Percentiles rank a stretch among this genome's conserved stretches.
Conservation (phyloP, 1,139 yeast genomes). For the Insectozyma bohioensis region DNA sequence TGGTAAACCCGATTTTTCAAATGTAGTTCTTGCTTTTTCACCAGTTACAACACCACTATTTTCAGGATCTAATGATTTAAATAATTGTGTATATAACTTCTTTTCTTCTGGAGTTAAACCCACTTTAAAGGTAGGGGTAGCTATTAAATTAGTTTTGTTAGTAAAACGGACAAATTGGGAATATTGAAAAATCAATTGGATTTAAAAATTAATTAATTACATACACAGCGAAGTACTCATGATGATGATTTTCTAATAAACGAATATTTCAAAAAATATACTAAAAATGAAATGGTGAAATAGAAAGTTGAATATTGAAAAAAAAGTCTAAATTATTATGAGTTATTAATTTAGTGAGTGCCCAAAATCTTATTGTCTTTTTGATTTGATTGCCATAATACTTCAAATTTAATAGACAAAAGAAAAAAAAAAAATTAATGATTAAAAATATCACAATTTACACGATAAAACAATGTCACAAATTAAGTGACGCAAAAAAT, state of each 20-base stretch:
- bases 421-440: no score
- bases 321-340: no score
- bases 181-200: no score
- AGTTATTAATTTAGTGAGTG: no score
- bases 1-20: conserved; percentile 84
- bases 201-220: conserved; percentile 12
- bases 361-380: no score
- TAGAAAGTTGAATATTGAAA: no score
- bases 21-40: conserved; percentile 78
- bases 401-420: no score
- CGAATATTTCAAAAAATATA: no score
- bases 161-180: conserved; percentile 10
- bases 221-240: conserved; percentile 32
- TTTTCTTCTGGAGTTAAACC: conserved; percentile 80
- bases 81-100: conserved; percentile 67
- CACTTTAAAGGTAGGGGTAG: conserved; percentile 36
- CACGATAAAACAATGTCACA: conserved; percentile 1
- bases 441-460: neutral
- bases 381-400: neutral
- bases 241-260: no score
- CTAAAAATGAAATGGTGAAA: no score
- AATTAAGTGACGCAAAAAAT: no score
- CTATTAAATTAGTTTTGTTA: conserved; percentile 9
- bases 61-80: conserved; percentile 77
- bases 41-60: conserved; percentile 85